phyloP scores from a whole-genome alignment of 108 stramenopile species.

The Bacterosira constricta region DNA sequence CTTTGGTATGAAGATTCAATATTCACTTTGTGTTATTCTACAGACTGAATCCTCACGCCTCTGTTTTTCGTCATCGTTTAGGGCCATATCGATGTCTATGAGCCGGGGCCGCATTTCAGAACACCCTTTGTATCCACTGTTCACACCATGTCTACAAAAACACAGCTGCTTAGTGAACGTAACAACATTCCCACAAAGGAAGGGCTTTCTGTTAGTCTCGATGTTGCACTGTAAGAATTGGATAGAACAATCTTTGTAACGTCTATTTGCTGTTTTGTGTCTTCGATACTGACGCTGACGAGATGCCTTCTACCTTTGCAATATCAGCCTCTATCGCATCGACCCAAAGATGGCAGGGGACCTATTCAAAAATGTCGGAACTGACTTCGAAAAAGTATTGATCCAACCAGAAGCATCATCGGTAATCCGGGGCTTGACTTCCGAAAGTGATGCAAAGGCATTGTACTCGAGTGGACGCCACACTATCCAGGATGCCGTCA shows the following conservation, averaged over 20 bases:
- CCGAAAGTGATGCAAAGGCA: conserved; percentile 56
- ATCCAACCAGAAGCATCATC: conserved; percentile 54
- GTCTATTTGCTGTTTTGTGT: too few relatives aligned
- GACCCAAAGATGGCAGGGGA: conserved; percentile 34
- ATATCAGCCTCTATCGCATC: conserved; percentile 25
- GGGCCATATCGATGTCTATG: conserved; percentile 35
- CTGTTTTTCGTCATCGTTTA: too few relatives aligned
- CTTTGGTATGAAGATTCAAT: conserved; percentile 2
- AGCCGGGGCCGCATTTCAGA: conserved; percentile 40
- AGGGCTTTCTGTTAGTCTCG: conserved; percentile 48
- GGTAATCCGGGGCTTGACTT: conserved; percentile 55
- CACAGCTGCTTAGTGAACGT: conserved; percentile 41
- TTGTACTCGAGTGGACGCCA: conserved; percentile 50
- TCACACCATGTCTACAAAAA: conserved; percentile 41
- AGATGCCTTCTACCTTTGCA: too few relatives aligned
- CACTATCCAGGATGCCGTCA: conserved; percentile 43
- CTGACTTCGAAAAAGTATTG: conserved; percentile 33
- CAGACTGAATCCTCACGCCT: too few relatives aligned
- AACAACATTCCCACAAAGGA: conserved; percentile 56
- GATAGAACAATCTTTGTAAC: too few relatives aligned
- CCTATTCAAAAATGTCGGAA: conserved; percentile 40
- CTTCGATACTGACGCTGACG: too few relatives aligned
- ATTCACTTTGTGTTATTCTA: too few relatives aligned
- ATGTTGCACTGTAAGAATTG: conserved; percentile 45
- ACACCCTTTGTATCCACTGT: conserved; percentile 43